Conservation (phyloP, 257 asterid genomes). For the Scutellaria barbata region DNA sequence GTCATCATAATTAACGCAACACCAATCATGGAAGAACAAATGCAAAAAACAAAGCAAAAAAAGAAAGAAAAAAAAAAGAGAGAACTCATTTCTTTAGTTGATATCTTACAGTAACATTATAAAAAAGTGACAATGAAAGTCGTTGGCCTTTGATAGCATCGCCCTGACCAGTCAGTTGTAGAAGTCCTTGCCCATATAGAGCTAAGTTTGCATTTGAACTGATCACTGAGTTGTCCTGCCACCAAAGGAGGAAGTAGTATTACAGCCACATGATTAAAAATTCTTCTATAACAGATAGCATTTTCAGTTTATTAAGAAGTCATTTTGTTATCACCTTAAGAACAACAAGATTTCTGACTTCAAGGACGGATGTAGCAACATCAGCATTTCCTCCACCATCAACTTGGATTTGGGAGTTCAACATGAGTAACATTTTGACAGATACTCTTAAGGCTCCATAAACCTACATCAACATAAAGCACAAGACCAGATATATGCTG, state of each 20-base stretch:
- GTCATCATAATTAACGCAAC: neutral
- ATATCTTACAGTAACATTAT: slow-evolving; percentile 84
- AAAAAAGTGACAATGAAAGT: slow-evolving; percentile 83
- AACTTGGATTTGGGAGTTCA: slow-evolving; percentile 82
- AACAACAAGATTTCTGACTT: slow-evolving; percentile 96
- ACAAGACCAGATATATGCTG: neutral
- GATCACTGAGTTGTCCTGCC: slow-evolving; percentile 84
- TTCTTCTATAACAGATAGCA: slow-evolving; percentile 26
- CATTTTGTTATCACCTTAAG: slow-evolving; percentile 64
- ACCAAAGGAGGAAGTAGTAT: slow-evolving; percentile 24
- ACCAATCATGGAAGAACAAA: neutral
- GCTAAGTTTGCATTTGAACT: slow-evolving; percentile 91
- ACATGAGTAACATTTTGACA: slow-evolving; percentile 95
- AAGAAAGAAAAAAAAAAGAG: slow-evolving; percentile 28
- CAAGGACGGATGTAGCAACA: slow-evolving; percentile 85
- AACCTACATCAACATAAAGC: slow-evolving; percentile 54
- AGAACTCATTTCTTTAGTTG: slow-evolving; percentile 20
- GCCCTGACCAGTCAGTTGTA: slow-evolving; percentile 80
- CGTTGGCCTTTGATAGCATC: slow-evolving; percentile 94
- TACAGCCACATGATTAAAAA: slow-evolving; percentile 23
- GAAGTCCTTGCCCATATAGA: slow-evolving; percentile 88
- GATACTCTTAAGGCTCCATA: slow-evolving; percentile 92
- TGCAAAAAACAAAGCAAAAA: slow-evolving; percentile 21
- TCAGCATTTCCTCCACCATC: slow-evolving; percentile 83
- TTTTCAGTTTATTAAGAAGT: slow-evolving; percentile 15